phyloP scores from a whole-genome alignment of 768 basidiomycete species.

The Guyanaporus albipodus region DNA sequence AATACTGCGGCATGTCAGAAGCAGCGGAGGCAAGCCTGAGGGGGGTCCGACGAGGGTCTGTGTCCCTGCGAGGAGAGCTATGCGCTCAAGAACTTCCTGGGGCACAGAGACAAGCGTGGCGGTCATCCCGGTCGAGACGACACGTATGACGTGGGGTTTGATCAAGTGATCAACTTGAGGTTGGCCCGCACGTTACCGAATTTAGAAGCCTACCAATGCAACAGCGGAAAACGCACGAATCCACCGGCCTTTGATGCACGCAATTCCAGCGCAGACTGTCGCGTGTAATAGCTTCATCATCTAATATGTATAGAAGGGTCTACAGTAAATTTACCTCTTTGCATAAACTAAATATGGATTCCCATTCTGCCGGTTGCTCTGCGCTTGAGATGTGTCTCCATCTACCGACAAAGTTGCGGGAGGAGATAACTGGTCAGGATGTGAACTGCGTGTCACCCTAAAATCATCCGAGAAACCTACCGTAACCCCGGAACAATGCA shows the following conservation, averaged over 20 bases:
- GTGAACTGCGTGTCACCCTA: conserved; percentile 7
- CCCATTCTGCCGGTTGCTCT: conserved; percentile 40
- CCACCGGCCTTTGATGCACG: conserved; percentile 5
- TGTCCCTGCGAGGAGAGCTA: conserved; percentile 64
- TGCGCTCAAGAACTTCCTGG: conserved; percentile 73
- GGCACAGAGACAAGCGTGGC: conserved; percentile 50
- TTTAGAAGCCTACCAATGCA: background rate
- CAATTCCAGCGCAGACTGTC: too few relatives aligned
- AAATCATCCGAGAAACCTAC: conserved; percentile 25
- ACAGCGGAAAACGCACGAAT: background rate
- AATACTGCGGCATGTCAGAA: conserved; percentile 46
- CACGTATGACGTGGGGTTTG: background rate
- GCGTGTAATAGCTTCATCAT: too few relatives aligned
- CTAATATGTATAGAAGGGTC: too few relatives aligned
- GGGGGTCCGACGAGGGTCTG: conserved; percentile 56
- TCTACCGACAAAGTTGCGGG: conserved; percentile 50
- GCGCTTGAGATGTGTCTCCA: conserved; percentile 36
- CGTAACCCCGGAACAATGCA: conserved; percentile 46
- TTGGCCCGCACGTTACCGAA: too few relatives aligned
- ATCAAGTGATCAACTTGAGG: too few relatives aligned
- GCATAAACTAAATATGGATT: conserved; percentile 51
- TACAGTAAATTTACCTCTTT: conserved; percentile 31
- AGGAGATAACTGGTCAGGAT: conserved; percentile 40
- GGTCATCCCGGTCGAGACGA: conserved; percentile 8
- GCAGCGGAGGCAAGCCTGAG: conserved; percentile 51